These are phyloP conservation scores for Naganishia antarctica DNA, from an alignment of 768 basidiomycete genomes.

Conservation along the genomic window DNA sequence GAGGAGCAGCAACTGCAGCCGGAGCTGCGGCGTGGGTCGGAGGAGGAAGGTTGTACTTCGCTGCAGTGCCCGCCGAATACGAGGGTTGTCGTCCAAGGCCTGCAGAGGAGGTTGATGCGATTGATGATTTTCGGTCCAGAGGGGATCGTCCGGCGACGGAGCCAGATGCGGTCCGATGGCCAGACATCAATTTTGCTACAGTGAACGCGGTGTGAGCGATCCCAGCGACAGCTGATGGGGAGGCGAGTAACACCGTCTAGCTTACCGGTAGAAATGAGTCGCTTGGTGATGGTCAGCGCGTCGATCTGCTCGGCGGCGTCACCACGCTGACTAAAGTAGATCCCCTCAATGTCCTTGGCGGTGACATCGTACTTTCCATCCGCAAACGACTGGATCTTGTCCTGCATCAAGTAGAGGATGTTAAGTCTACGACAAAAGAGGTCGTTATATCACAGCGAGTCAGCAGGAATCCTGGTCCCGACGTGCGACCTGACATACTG, in stretches of 20 bases:
- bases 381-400: constrained; percentile 84
- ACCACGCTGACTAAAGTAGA: constrained; percentile 75
- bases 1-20: constrained; percentile 52
- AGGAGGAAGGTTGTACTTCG: constrained; percentile 33
- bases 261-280: constrained; percentile 79
- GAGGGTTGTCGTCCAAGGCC: constrained; percentile 54
- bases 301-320: constrained; percentile 77
- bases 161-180: constrained; percentile 36
- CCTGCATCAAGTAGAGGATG: constrained; percentile 86
- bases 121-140: constrained; percentile 31
- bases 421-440: constrained; percentile 60
- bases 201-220: constrained; percentile 1
- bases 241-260: constrained; percentile 30
- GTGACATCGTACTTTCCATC: constrained; percentile 66
- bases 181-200: constrained; percentile 44
- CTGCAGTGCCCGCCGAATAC: constrained; percentile 41
- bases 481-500: too few relatives aligned
- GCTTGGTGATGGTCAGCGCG: constrained; percentile 71
- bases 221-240: too few relatives aligned
- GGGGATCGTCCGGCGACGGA: constrained; percentile 25
- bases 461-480: too few relatives aligned
- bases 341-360: constrained; percentile 64
- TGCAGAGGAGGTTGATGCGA: constrained; percentile 28
- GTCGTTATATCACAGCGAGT: background rate
- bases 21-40: constrained; percentile 34